Evolutionary conservation across 2,329 filamentous ascomycete species (phyloP).

Genomic region (Macrophomina pseudophaseolina): DNA sequence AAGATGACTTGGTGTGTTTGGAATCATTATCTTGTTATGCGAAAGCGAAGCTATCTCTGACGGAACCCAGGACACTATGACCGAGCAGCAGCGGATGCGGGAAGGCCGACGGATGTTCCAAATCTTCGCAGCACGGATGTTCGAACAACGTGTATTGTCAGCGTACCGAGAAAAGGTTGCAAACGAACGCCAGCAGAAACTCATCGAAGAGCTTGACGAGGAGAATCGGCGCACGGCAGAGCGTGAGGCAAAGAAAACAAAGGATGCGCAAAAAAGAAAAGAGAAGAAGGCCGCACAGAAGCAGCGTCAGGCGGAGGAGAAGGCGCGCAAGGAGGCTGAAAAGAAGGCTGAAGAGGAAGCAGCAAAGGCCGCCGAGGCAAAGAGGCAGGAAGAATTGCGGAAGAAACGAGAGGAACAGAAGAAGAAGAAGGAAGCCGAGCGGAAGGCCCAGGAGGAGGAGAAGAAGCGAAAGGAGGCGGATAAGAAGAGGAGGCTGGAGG

Average conservation of each 20-base stretch:
- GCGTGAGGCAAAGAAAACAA: constrained; percentile 89
- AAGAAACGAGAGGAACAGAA: constrained; percentile 87
- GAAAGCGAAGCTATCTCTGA: constrained; percentile 39
- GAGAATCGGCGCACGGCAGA: constrained; percentile 77
- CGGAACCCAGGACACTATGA: constrained; percentile 81
- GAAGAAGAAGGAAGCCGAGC: constrained; percentile 88
- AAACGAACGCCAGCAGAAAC: constrained; percentile 84
- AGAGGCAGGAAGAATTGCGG: constrained; percentile 79
- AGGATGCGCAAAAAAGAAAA: constrained; percentile 93
- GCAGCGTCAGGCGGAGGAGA: constrained; percentile 87
- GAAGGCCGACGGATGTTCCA: constrained; percentile 99
- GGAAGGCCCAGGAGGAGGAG: constrained; percentile 89
- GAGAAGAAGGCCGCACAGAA: constrained; percentile 91
- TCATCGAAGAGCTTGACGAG: constrained; percentile 89
- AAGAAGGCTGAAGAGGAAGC: constrained; percentile 86
- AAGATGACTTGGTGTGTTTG: constrained; percentile 63
- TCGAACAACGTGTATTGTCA: constrained; percentile 93
- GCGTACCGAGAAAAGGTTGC: constrained; percentile 99
- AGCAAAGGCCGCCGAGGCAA: constrained; percentile 74
- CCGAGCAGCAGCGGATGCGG: constrained; percentile 98
- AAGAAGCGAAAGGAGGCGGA: constrained; percentile 84
- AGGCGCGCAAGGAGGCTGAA: constrained; percentile 84
- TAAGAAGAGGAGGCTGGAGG: constrained; percentile 75
- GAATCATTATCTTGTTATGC: constrained; percentile 34
- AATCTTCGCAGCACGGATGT: constrained; percentile 98